These are phyloP conservation scores for Aspergillus pseudoterreus DNA, from an alignment of 2,329 filamentous ascomycete species.

Conservation along the genomic window DNA sequence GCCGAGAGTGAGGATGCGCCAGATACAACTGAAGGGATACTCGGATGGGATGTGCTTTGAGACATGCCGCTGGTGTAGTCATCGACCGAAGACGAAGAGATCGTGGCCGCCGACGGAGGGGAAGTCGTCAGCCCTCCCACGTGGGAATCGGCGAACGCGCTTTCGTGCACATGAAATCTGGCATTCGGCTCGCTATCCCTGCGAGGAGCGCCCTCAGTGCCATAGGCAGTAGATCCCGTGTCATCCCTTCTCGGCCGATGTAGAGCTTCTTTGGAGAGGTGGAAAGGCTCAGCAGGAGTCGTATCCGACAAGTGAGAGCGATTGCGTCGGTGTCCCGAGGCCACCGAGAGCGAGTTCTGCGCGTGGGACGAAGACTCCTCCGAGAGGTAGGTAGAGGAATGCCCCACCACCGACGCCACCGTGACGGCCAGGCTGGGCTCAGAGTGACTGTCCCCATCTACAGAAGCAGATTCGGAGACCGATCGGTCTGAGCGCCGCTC, in stretches of 20 bases:
- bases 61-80: slow-evolving; percentile 46
- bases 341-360: slow-evolving; percentile 8
- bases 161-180: slow-evolving; percentile 19
- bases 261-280: slow-evolving; percentile 32
- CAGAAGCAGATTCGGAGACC: slow-evolving; percentile 31
- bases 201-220: slow-evolving; percentile 2
- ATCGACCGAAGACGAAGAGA: slow-evolving; percentile 45
- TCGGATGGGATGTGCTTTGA: slow-evolving; percentile 46
- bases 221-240: slow-evolving; percentile 15
- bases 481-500: slow-evolving; percentile 36
- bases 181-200: slow-evolving; percentile 16
- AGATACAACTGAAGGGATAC: slow-evolving; percentile 44
- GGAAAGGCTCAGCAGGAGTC: slow-evolving; percentile 31
- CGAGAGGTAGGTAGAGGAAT: slow-evolving; percentile 35
- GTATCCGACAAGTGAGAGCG: slow-evolving; percentile 32
- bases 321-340: slow-evolving; percentile 32
- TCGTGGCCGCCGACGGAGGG: slow-evolving; percentile 43
- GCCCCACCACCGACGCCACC: slow-evolving; percentile 42
- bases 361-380: slow-evolving; percentile 16
- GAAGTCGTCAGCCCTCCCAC: slow-evolving; percentile 29
- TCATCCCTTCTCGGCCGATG: slow-evolving; percentile 29
- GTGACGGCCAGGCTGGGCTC: slow-evolving; percentile 44
- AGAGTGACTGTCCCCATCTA: slow-evolving; percentile 35
- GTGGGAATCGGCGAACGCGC: slow-evolving; percentile 14
- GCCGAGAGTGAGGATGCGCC: slow-evolving; percentile 45